These are phyloP conservation scores for Penstemon eatonii DNA, from an alignment of 257 asterid genomes.

Conservation along the genomic window DNA sequence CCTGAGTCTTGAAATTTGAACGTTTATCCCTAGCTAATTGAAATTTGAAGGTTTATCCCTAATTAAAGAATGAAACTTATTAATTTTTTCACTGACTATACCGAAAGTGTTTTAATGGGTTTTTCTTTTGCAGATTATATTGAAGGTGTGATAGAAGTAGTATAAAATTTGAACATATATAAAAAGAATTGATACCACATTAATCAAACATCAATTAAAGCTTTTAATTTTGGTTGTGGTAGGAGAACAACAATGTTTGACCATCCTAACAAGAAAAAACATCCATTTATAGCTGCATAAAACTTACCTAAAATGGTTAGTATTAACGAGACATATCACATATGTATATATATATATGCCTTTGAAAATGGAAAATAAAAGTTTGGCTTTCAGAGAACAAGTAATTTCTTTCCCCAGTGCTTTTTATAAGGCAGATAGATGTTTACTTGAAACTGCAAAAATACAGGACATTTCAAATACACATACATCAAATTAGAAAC, in stretches of 20 bases:
- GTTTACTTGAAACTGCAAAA: slow-evolving; percentile 12
- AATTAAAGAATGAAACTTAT: too few species aligned
- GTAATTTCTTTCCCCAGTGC: not conserved
- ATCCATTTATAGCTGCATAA: not conserved
- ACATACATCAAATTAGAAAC: slow-evolving; percentile 25
- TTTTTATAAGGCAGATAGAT: not conserved
- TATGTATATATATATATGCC: not conserved
- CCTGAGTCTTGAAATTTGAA: too few species aligned
- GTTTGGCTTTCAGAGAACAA: slow-evolving; percentile 7
- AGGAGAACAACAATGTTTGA: not conserved
- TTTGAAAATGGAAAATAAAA: not conserved
- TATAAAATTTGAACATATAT: too few species aligned
- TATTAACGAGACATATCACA: not conserved
- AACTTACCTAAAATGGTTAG: slow-evolving; percentile 1
- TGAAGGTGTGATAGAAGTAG: too few species aligned
- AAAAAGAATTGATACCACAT: too few species aligned
- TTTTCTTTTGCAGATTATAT: too few species aligned
- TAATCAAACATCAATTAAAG: too few species aligned
- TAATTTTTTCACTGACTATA: too few species aligned
- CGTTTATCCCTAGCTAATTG: too few species aligned
- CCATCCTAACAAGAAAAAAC: not conserved
- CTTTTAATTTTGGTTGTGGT: not conserved
- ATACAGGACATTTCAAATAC: slow-evolving; percentile 6
- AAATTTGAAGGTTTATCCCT: too few species aligned
- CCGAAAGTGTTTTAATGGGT: too few species aligned